These are phyloP conservation scores for Exserohilum rostratum DNA, from an alignment of 2,329 filamentous ascomycete genomes.

Conservation along the genomic window DNA sequence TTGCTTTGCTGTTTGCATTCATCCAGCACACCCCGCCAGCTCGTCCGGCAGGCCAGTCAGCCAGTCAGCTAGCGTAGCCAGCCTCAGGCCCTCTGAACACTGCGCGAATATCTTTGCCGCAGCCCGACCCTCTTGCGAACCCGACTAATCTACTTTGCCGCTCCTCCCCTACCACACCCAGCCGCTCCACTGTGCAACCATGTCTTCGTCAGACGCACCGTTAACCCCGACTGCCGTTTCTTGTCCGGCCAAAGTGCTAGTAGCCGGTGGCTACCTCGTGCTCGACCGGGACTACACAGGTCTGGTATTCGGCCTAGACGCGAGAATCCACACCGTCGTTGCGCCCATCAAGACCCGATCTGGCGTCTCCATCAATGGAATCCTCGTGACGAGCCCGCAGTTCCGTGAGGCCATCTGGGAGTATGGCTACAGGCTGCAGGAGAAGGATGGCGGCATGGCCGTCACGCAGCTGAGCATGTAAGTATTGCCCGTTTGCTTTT, in stretches of 20 bases:
- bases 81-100: conserved; percentile 21
- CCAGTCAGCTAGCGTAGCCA: conserved; percentile 17
- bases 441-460: conserved; percentile 77
- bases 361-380: conserved; percentile 69
- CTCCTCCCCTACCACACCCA: conserved; percentile 11
- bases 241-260: conserved; percentile 92
- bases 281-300: conserved; percentile 86
- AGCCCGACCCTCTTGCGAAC: conserved; percentile 19
- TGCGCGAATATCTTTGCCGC: conserved; percentile 22
- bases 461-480: conserved; percentile 81
- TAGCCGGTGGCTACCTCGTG: conserved; percentile 93
- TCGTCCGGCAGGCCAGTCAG: conserved; percentile 19
- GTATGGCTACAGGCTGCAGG: conserved; percentile 76
- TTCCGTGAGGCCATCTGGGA: conserved; percentile 87
- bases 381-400: conserved; percentile 89
- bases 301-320: conserved; percentile 68
- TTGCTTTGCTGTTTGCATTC: background rate
- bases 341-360: conserved; percentile 63
- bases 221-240: conserved; percentile 63
- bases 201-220: conserved; percentile 20
- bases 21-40: conserved; percentile 23
- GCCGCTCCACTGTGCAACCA: conserved; percentile 17
- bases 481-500: conserved; percentile 49
- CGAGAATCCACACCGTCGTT: conserved; percentile 66
- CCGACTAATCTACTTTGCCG: conserved; percentile 5